phyloP scores from a whole-genome alignment of 179 eudicot genomes.

The Camellia oleifera region DNA sequence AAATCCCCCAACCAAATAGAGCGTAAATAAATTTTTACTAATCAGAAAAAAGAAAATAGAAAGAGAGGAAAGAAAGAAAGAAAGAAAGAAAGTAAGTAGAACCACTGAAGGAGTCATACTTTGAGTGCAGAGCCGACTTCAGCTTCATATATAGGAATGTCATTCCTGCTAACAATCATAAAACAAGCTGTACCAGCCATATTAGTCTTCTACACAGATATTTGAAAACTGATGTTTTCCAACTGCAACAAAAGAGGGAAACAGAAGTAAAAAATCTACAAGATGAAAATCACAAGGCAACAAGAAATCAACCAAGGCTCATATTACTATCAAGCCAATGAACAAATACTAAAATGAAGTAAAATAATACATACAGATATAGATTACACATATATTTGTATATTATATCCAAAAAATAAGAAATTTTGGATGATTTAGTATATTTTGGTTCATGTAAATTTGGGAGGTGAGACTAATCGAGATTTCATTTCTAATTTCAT shows the following conservation, averaged over 20 bases:
- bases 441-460: not conserved
- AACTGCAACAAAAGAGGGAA: not conserved
- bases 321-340: not conserved
- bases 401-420: not conserved
- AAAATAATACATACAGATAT: not conserved
- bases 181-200: slow-evolving; percentile 91
- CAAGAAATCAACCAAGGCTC: not conserved
- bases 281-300: not conserved
- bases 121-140: slow-evolving; percentile 82
- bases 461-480: not conserved
- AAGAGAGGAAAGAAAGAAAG: not conserved
- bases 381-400: not conserved
- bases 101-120: slow-evolving; percentile 27
- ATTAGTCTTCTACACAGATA: not conserved
- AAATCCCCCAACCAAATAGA: too few relatives aligned
- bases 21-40: too few relatives aligned
- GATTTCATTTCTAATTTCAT: not conserved
- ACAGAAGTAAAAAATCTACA: not conserved
- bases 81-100: slow-evolving; percentile 2
- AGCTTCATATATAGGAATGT: slow-evolving; percentile 94
- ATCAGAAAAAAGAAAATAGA: too few relatives aligned
- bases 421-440: not conserved
- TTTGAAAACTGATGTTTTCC: not conserved
- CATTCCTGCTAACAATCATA: slow-evolving; percentile 87
- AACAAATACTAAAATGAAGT: not conserved